Evolutionary conservation across 2,329 filamentous ascomycete genomes (phyloP).

Genomic region (Verticillium isaacii): DNA sequence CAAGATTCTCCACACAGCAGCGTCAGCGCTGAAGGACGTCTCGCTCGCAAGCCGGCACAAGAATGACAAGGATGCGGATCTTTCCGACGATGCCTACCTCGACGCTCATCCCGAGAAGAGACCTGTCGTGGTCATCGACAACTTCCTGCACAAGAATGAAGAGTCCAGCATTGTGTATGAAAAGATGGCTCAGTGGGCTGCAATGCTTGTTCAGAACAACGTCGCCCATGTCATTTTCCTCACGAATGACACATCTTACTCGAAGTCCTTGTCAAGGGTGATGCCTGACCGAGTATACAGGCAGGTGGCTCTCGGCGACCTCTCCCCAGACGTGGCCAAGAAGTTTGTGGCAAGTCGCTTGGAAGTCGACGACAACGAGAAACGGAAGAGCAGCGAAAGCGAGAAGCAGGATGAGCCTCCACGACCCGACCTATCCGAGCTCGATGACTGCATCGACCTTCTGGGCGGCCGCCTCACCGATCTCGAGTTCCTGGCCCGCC

Average conservation of each 20-base stretch:
- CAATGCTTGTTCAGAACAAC: slow-evolving; percentile 77
- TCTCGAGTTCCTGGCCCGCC: slow-evolving; percentile 86
- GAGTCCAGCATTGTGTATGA: slow-evolving; percentile 66
- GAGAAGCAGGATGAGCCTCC: slow-evolving; percentile 10
- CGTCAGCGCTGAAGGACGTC: slow-evolving; percentile 72
- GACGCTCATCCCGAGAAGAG: slow-evolving; percentile 82
- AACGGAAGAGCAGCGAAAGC: slow-evolving; percentile 17
- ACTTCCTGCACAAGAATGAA: slow-evolving; percentile 78
- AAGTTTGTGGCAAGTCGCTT: slow-evolving; percentile 85
- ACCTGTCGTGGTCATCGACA: slow-evolving; percentile 84
- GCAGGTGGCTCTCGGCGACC: slow-evolving; percentile 79
- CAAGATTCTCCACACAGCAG: slow-evolving; percentile 85
- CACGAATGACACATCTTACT: slow-evolving; percentile 82
- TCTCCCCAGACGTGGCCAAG: slow-evolving; percentile 80
- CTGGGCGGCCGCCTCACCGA: slow-evolving; percentile 93
- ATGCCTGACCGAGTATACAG: slow-evolving; percentile 89
- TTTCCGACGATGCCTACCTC: slow-evolving; percentile 81
- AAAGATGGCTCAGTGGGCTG: slow-evolving; percentile 85
- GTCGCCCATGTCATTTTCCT: slow-evolving; percentile 93
- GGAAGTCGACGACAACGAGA: slow-evolving; percentile 36
- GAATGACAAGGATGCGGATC: slow-evolving; percentile 64
- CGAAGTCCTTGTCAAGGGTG: slow-evolving; percentile 80
- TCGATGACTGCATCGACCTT: slow-evolving; percentile 76
- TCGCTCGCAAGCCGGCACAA: slow-evolving; percentile 66
- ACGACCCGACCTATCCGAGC: slow-evolving; percentile 54